phyloP scores from a whole-genome alignment of 208 protist genomes.

The Sergeia podlipaevii region DNA sequence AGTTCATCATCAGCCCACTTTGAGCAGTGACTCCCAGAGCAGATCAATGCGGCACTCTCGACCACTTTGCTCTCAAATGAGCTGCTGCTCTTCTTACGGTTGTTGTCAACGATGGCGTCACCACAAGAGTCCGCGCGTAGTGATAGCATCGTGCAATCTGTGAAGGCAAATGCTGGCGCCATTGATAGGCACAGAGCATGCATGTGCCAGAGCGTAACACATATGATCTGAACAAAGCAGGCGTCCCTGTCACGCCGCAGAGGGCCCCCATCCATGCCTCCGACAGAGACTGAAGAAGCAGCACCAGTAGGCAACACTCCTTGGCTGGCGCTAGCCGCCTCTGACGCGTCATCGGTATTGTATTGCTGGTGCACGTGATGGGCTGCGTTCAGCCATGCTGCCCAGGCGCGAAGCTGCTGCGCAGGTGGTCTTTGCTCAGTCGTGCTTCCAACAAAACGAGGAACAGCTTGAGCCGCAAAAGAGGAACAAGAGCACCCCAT shows the following conservation, averaged over 20 bases:
- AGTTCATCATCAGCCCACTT: constrained; percentile 5
- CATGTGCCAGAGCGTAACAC: constrained; percentile 22
- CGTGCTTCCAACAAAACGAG: too few species aligned
- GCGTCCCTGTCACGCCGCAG: background rate
- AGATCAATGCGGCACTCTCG: too few species aligned
- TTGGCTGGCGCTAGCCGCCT: background rate
- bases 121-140: too few species aligned
- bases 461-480: too few species aligned
- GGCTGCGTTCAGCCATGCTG: constrained; percentile 22
- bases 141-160: too few species aligned
- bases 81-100: too few species aligned
- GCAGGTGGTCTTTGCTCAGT: too few species aligned
- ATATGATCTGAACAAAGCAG: constrained; percentile 23
- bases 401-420: constrained; percentile 27
- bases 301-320: background rate
- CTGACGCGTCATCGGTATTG: background rate
- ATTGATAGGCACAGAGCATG: constrained; percentile 19
- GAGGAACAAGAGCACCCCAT: too few species aligned
- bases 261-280: background rate
- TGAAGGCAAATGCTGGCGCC: too few species aligned
- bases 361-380: constrained; percentile 9
- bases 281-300: background rate
- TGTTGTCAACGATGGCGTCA: too few species aligned
- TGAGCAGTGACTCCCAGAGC: background rate
- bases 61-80: background rate